phyloP scores from a whole-genome alignment of 2,329 filamentous ascomycete genomes.

The Aureobasidium sp. region DNA sequence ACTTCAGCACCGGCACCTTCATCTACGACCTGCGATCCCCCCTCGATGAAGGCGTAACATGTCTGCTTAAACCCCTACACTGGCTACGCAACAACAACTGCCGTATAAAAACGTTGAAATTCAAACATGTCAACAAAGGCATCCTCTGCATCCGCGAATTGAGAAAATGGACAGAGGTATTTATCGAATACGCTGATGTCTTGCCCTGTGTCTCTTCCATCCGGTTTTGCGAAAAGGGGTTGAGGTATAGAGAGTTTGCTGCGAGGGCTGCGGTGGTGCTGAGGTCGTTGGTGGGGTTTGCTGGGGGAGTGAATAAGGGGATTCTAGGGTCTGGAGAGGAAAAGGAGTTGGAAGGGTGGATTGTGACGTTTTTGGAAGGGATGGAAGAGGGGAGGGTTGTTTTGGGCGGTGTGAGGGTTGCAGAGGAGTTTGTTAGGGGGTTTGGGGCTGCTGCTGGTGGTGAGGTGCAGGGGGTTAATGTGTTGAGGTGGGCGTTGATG shows the following conservation, averaged over 20 bases:
- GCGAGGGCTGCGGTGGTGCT: background rate
- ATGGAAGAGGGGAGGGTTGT: background rate
- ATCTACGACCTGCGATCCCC: background rate
- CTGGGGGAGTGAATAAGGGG: background rate
- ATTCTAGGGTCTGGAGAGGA: slow-evolving; percentile 4
- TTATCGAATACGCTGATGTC: background rate
- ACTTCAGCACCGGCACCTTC: background rate
- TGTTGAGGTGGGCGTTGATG: slow-evolving; percentile 6
- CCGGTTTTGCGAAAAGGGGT: background rate
- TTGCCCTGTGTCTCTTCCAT: background rate
- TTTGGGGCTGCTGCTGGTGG: slow-evolving; percentile 3
- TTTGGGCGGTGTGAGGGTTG: background rate
- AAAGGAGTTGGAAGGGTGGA: background rate
- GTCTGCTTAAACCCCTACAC: background rate
- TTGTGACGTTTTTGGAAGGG: background rate
- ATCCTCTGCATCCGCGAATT: background rate
- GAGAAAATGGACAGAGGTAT: background rate
- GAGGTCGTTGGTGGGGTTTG: background rate
- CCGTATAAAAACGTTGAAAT: background rate
- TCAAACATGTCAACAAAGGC: background rate
- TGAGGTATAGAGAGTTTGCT: background rate
- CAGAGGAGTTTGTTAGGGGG: background rate
- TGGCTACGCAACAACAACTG: background rate
- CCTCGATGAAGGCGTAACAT: background rate
- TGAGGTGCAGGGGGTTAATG: background rate